phyloP scores from a whole-genome alignment of 2,329 filamentous ascomycete species.

The Verticillium albo-atrum region DNA sequence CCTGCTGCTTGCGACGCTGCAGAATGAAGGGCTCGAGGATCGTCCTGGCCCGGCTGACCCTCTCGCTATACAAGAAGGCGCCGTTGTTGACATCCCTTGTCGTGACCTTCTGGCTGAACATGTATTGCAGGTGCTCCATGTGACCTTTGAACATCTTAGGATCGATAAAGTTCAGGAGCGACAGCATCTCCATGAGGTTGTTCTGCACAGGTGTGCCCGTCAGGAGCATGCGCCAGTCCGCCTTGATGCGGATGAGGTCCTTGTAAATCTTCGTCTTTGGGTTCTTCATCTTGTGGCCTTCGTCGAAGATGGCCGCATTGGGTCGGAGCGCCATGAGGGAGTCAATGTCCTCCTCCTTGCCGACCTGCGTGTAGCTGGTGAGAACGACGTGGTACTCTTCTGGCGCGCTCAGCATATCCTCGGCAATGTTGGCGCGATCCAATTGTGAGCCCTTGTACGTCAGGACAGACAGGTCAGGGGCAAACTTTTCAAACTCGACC shows the following conservation, averaged over 20 bases:
- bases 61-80: conserved; percentile 78
- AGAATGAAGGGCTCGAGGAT: conserved; percentile 96
- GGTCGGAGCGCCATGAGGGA: conserved; percentile 45
- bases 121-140: conserved; percentile 73
- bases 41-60: conserved; percentile 79
- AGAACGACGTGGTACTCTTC: conserved; percentile 60
- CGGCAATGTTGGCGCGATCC: conserved; percentile 64
- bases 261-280: conserved; percentile 76
- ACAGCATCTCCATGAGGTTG: conserved; percentile 87
- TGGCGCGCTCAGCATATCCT: conserved; percentile 59
- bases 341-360: conserved; percentile 42
- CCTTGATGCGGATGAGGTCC: conserved; percentile 70
- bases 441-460: conserved; percentile 63
- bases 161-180: conserved; percentile 90
- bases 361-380: conserved; percentile 57
- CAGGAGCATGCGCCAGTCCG: conserved; percentile 80
- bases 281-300: conserved; percentile 92
- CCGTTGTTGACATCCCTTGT: conserved; percentile 76
- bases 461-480: conserved; percentile 70
- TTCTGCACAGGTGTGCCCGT: conserved; percentile 92
- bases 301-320: conserved; percentile 73
- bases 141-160: conserved; percentile 75
- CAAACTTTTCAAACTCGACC: conserved; percentile 83
- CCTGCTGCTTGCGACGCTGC: conserved; percentile 88
- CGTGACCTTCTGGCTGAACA: conserved; percentile 90